Conservation (phyloP, 257 asterid species). For the Solanum etuberosum region DNA sequence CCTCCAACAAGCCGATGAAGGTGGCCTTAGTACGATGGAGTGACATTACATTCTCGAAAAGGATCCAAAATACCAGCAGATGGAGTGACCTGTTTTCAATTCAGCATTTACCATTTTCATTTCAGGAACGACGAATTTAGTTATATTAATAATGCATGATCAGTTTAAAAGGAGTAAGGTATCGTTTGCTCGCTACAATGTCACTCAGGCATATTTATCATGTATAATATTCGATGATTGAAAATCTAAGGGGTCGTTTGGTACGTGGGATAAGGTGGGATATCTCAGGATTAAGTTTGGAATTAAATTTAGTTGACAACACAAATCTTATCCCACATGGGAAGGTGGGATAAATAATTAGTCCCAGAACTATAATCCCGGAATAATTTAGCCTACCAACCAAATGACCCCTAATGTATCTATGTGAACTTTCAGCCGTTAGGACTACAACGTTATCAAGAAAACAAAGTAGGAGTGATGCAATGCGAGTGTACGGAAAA, state of each 20-base stretch:
- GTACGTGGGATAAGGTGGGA: no score
- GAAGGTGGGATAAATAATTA: no score
- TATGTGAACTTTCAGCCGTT: background rate
- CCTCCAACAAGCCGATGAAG: constrained; percentile 80
- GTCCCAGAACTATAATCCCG: no score
- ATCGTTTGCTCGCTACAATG: background rate
- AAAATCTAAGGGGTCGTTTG: no score
- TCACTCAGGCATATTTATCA: background rate
- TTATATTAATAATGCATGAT: background rate
- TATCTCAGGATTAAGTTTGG: no score
- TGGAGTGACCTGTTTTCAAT: constrained; percentile 56
- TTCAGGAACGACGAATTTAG: background rate
- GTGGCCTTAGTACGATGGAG: constrained; percentile 92
- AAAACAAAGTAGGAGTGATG: background rate
- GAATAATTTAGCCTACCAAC: no score
- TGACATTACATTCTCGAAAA: constrained; percentile 91
- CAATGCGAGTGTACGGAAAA: background rate
- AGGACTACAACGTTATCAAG: background rate
- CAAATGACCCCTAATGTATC: background rate
- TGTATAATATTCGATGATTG: background rate
- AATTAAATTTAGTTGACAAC: no score
- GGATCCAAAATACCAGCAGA: constrained; percentile 81
- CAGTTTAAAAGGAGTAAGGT: background rate
- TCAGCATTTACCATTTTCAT: background rate
- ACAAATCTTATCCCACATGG: no score